Conservation (phyloP, 768 basidiomycete genomes). For the Amanita pallidorosea region DNA sequence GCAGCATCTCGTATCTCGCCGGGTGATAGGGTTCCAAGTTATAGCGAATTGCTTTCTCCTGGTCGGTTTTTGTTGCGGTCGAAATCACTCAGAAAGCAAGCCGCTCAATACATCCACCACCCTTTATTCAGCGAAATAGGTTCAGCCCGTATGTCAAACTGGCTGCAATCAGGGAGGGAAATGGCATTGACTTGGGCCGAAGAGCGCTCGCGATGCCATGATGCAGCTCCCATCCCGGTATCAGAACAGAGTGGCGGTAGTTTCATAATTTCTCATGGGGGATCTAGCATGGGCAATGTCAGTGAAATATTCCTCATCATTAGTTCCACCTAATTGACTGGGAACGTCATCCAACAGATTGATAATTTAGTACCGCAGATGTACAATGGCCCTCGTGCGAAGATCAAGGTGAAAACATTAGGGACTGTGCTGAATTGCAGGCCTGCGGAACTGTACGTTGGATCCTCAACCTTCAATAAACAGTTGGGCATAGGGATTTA, state of each 20-base stretch:
- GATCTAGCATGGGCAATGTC: constrained; percentile 9
- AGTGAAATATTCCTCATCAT: neutral
- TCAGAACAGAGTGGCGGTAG: constrained; percentile 5
- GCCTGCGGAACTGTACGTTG: constrained; percentile 21
- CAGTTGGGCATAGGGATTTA: constrained; percentile 21
- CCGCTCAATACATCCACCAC: constrained; percentile 16
- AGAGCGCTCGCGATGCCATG: neutral
- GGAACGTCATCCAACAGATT: neutral
- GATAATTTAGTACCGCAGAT: constrained; percentile 5
- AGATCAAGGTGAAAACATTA: constrained; percentile 1
- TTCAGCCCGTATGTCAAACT: constrained; percentile 10
- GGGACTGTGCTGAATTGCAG: constrained; percentile 14
- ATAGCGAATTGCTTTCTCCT: constrained; percentile 23
- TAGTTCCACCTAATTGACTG: neutral
- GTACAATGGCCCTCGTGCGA: neutral
- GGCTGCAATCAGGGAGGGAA: constrained; percentile 13
- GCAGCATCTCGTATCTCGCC: constrained; percentile 12
- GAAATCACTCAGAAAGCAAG: constrained; percentile 18
- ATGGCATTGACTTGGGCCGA: neutral
- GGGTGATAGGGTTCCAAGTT: constrained; percentile 23
- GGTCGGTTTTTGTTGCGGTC: constrained; percentile 29
- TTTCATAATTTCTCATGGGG: constrained; percentile 10
- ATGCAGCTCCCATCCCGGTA: constrained; percentile 5
- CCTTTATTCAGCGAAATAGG: constrained; percentile 32
- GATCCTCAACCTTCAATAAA: constrained; percentile 17